These are phyloP conservation scores for Pseudoneurospora amorphoporcata DNA, from an alignment of 495 filamentous ascomycete species.

Conservation along the genomic window DNA sequence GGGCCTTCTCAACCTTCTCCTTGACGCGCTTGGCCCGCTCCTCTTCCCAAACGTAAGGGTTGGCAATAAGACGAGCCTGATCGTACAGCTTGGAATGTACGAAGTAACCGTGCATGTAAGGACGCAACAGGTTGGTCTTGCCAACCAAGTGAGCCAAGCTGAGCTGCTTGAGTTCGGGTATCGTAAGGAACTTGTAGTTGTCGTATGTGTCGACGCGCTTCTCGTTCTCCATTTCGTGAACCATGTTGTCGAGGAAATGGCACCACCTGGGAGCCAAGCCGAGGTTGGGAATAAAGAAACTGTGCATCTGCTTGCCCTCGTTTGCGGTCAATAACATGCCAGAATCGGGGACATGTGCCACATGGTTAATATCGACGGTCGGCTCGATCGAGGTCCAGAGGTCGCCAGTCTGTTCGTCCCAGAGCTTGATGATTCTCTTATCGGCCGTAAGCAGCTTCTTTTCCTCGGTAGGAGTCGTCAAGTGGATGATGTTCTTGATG, in stretches of 20 bases:
- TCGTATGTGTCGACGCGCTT: slow-evolving; percentile 73
- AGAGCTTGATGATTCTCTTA: slow-evolving; percentile 94
- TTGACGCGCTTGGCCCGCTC: slow-evolving; percentile 77
- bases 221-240: slow-evolving; percentile 93
- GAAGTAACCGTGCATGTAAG: slow-evolving; percentile 99
- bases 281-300: slow-evolving; percentile 91
- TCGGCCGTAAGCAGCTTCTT: slow-evolving; percentile 87
- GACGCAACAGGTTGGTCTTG: slow-evolving; percentile 72
- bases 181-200: slow-evolving; percentile 94
- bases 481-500: slow-evolving; percentile 79
- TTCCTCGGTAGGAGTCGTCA: slow-evolving; percentile 66
- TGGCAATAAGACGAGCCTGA: slow-evolving; percentile 81
- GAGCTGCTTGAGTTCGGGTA: slow-evolving; percentile 67
- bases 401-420: slow-evolving; percentile 68
- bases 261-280: slow-evolving; percentile 87
- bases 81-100: slow-evolving; percentile 88
- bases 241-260: slow-evolving; percentile 88
- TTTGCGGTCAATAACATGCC: slow-evolving; percentile 94
- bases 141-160: slow-evolving; percentile 81
- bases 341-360: slow-evolving; percentile 76
- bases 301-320: slow-evolving; percentile 60
- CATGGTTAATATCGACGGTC: slow-evolving; percentile 83
- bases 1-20: slow-evolving; percentile 89
- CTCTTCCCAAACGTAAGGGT: slow-evolving; percentile 86
- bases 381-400: slow-evolving; percentile 96